Base-by-base conservation (phyloP, 495 filamentous ascomycete genomes). In the Aspergillus heteromorphus region DNA sequence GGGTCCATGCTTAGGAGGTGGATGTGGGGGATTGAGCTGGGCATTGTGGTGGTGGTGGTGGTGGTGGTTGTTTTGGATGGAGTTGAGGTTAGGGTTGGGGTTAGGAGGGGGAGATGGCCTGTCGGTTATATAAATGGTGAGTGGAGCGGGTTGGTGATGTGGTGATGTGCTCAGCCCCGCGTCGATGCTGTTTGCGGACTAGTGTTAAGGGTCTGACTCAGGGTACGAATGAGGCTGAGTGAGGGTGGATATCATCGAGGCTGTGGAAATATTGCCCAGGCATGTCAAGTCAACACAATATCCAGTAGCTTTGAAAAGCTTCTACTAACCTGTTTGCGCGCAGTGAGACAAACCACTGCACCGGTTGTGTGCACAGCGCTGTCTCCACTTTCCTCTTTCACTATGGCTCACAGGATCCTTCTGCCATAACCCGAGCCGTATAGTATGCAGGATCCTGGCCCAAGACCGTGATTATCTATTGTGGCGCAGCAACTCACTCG, bases 1-100 rank as follows among this genome's bases (percentile, higher is more conserved):
- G 23, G 7, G 29, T 58, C 56, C 60, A 62, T 58, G 49, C 49
- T 56, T 10, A 62, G 56, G 31, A 62, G 56, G 34, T 45, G 20
- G 56, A 62, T 56, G 11, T 40, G 21, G 10, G 60, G 60, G 53
- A 59, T 53, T 2, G 30, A 13, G 30, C 9, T 10, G 5, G 34
- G 5, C 34, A 38, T 38, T 9, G 6, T 38, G n/a, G n/a, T n/a
- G n/a, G n/a, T 13, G 8, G 6, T 13, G 34, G 11, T 38, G 8
- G 1, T 9, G 34, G 2, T 4, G 6, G 34, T 13, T 38, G 13
- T 4, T 38, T 5, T 14, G 34, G 11, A 38, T 36, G 31, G 2
- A 11, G 31, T 36, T 27, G 23, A 27, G 23, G 23, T 27, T 27
- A n/a, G n/a, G 23, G 23, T 27, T 27, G 23, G 23, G 7, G 23